These are phyloP conservation scores for Podila epigama DNA, from an alignment of 192 early-diverging fungal genomes.

Conservation along the genomic window DNA sequence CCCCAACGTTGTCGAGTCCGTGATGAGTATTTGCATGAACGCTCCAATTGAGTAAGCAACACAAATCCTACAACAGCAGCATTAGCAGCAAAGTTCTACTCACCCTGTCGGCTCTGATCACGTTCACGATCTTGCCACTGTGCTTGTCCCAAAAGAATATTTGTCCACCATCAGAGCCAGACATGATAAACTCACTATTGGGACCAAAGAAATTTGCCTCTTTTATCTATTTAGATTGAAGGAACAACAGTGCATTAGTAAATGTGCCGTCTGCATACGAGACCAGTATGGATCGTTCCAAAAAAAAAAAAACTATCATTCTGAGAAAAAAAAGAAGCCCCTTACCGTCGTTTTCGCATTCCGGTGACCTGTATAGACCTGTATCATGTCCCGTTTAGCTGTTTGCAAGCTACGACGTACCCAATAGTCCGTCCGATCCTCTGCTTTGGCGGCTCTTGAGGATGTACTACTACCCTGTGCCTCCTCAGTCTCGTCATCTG, in stretches of 20 bases:
- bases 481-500: not conserved
- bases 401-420: conserved; percentile 3
- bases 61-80: not conserved
- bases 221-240: conserved; percentile 57
- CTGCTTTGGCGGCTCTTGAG: not conserved
- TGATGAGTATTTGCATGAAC: no score
- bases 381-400: conserved; percentile 36
- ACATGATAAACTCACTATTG: conserved; percentile 72
- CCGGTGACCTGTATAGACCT: conserved; percentile 44
- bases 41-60: no score
- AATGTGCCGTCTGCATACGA: not conserved
- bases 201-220: conserved; percentile 77
- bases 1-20: not conserved
- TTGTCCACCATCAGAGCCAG: conserved; percentile 80
- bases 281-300: not conserved
- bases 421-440: conserved; percentile 28
- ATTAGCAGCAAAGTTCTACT: not conserved
- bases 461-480: no score
- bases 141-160: conserved; percentile 73
- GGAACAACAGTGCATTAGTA: not conserved
- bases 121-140: conserved; percentile 64
- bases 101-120: conserved; percentile 69
- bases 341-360: conserved; percentile 51
- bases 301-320: not conserved
- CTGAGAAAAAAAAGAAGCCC: not conserved